Base-by-base conservation (phyloP, 108 stramenopile species). In the Schizochytrium sp. region DNA sequence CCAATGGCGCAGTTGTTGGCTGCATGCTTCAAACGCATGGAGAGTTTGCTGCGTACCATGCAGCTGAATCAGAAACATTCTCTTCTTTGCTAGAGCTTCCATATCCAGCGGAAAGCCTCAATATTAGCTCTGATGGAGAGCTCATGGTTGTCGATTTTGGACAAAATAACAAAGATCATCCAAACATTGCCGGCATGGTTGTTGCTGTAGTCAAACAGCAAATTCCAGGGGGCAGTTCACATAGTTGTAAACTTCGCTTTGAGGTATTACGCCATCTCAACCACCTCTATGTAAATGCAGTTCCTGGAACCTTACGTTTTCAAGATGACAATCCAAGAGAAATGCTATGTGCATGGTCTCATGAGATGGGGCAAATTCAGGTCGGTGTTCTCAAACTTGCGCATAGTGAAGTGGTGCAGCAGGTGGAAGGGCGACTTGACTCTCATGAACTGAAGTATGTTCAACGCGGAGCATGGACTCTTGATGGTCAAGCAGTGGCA, bases 351-450 rank as follows among this genome's bases (percentile, higher is more conserved):
- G 76, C 76, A 13, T 83, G 76, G 76, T 83, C 76, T 38, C 15
- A 40, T 2, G 55, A 28, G 38, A 17, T n/a, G 12, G 50, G 53
- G 5, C 10, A 17, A 5, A 10, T 83, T 7, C 76, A 83, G 47
- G 76, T 40, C 47, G 76, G 76, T 40, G 47, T 28, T 5, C 47
- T 83, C 76, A 83, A 83, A 53, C 47, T 83, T 10, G 76, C 76
- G 53, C 76, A 83, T 53, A 55, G 50, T 2, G 76, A 83, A 10
- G 45, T 83, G 5, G 76, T 83, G 53, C 76, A 83, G 76, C 76
- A 83, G 2, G 76, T 83, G 17, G 76, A 83, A 7, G 76, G 50
- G 13, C 28, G 12, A 5, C 49, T 83, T 13, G 53, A 55, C 7
- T 55, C 76, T 5, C 5, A 50, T 8, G 10, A 10, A n/a, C 38